phyloP scores from a whole-genome alignment of 2,329 filamentous ascomycete genomes.

The Xylariaceae sp. region DNA sequence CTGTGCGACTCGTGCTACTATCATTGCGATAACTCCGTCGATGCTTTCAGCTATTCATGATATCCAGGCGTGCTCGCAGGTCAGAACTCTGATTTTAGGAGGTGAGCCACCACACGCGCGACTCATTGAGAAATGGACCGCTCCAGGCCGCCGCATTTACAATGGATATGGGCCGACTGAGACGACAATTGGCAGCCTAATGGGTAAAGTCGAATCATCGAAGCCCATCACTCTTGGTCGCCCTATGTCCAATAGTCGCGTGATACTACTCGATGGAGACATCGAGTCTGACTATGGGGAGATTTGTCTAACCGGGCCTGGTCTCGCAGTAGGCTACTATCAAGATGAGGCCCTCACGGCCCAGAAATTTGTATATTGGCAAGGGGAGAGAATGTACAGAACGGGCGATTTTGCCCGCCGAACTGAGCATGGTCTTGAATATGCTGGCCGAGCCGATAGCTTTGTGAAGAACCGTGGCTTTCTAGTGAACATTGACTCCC shows the following conservation, averaged over 20 bases:
- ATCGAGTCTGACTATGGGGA: conserved; percentile 5
- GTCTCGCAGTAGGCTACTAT: conserved; percentile 10
- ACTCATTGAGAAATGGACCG: neutral
- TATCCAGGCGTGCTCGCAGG: neutral
- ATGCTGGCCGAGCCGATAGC: conserved; percentile 10
- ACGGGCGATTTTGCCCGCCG: conserved; percentile 15
- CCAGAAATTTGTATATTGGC: conserved; percentile 11
- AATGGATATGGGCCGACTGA: conserved; percentile 22
- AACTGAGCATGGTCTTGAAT: conserved; percentile 17
- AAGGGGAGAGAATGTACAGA: conserved; percentile 14
- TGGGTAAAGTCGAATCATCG: neutral
- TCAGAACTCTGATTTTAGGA: conserved; percentile 9
- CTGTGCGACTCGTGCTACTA: neutral
- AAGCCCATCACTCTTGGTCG: conserved; percentile 10
- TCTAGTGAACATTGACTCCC: conserved; percentile 10
- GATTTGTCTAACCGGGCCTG: conserved; percentile 3
- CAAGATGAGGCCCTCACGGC: conserved; percentile 7
- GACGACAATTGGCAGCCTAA: conserved; percentile 8
- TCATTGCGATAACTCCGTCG: conserved; percentile 3
- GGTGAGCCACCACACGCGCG: conserved; percentile 8
- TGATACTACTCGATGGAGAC: neutral
- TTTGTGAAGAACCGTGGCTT: conserved; percentile 16
- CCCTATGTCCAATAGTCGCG: neutral
- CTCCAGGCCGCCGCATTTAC: conserved; percentile 10
- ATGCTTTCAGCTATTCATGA: conserved; percentile 12